Base-by-base conservation (phyloP, 805 yeast genomes). In the Isabelozyma pseudorhagii region DNA sequence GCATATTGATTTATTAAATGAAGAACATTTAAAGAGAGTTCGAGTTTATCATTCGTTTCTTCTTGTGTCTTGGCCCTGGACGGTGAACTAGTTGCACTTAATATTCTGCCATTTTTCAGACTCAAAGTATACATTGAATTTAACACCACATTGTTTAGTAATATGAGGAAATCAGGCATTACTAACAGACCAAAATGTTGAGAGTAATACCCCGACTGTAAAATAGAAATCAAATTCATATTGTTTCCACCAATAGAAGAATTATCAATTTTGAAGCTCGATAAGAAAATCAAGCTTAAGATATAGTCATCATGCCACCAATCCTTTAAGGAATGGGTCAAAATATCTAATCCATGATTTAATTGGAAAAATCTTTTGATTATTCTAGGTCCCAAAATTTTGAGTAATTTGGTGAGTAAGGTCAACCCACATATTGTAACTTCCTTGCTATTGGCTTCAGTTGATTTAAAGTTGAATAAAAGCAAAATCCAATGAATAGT, bases 401-500 rank as follows among this genome's bases (percentile, higher is more conserved):
- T 62, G 14, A 87, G 64, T 4, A 83, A 62, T 48, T 75, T 75
- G 5, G 83, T 67, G 15, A 88, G 61, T 11, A 88, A 62, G n/a
- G 68, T 15, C 52, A 80, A 54, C 0, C 78, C 76, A 51, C 72
- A 57, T 28, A 62, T 59, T 3, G 69, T 69, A 3, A 78, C 77
- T 44, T 67, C 60, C 29, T 71, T 53, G 46, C 74, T 51, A 38
- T 55, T 46, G n/a, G 48, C 39, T 14, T 11, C 13, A 15, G 48
- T 14, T 15, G 49, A 45, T 15, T 72, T 72, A 46, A 55, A 63
- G 27, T 79, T 66, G 10, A 87, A 60, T 11, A 87, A 61, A 9
- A 87, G 66, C 8, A 87, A 58, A 3, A 80, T 68, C 87, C 92
- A 84, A 58, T 85, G 86, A 5, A 84, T 74, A 1, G 89, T 79